Conservation (phyloP, 768 basidiomycete genomes). For the Lactarius akahatsu region DNA sequence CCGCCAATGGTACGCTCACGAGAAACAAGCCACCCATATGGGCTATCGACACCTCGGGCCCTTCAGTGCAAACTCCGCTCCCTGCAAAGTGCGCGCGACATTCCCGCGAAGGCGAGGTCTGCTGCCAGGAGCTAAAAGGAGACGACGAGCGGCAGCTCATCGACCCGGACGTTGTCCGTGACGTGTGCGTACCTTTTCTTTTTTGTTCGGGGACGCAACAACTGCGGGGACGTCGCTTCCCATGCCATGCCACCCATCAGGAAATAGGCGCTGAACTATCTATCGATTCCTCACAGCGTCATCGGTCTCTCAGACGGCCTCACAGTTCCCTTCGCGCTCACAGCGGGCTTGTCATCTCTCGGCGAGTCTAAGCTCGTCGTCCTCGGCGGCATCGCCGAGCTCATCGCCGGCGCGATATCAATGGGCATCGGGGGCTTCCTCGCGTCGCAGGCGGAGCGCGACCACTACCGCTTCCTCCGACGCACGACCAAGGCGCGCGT, state of each 20-base stretch:
- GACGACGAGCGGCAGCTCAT: slow-evolving; percentile 79
- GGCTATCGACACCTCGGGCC: slow-evolving; percentile 51
- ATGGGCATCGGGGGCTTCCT: slow-evolving; percentile 99
- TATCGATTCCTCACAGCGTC: slow-evolving; percentile 46
- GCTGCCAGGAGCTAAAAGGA: slow-evolving; percentile 85
- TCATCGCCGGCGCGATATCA: slow-evolving; percentile 93
- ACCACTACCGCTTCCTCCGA: slow-evolving; percentile 84
- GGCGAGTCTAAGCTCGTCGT: slow-evolving; percentile 91
- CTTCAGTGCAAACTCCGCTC: slow-evolving; percentile 45
- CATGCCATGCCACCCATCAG: slow-evolving; percentile 13
- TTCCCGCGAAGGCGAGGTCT: slow-evolving; percentile 53
- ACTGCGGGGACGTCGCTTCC: slow-evolving; percentile 12
- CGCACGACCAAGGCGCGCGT: slow-evolving; percentile 78
- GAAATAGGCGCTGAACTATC: neutral
- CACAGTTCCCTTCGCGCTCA: slow-evolving; percentile 88
- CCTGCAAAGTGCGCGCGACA: slow-evolving; percentile 58
- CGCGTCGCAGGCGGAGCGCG: slow-evolving; percentile 94
- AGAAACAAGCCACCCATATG: slow-evolving; percentile 58
- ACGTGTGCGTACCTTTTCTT: slow-evolving; percentile 57
- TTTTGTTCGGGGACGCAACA: slow-evolving; percentile 3
- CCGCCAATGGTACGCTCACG: neutral
- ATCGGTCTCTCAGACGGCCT: slow-evolving; percentile 90
- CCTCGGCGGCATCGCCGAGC: slow-evolving; percentile 91
- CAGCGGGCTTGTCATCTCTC: slow-evolving; percentile 85
- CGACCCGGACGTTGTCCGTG: slow-evolving; percentile 84